Conservation (phyloP, 2,329 filamentous ascomycete species). For the Pyrenophora tritici-repentis region DNA sequence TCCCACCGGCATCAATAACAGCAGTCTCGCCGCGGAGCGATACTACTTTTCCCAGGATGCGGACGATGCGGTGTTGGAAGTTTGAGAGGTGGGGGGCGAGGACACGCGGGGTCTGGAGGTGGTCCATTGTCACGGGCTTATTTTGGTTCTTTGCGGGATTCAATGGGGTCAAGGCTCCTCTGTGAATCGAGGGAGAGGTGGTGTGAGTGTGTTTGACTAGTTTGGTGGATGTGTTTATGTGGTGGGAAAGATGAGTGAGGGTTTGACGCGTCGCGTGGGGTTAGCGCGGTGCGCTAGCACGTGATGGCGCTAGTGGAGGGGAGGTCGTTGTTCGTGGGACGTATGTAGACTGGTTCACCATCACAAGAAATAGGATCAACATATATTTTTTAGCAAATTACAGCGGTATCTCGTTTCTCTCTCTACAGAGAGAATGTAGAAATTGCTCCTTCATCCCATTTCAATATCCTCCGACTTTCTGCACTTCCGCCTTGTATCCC, state of each 20-base stretch:
- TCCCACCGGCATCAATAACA: slow-evolving; percentile 77
- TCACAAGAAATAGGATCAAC: no score
- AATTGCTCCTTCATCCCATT: no score
- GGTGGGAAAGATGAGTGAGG: slow-evolving; percentile 1
- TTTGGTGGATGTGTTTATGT: not conserved
- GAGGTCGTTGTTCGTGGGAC: no score
- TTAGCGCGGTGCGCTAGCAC: slow-evolving; percentile 15
- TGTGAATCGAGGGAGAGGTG: no score
- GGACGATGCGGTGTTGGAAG: slow-evolving; percentile 74
- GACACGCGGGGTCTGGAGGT: slow-evolving; percentile 72
- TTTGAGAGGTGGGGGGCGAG: slow-evolving; percentile 77
- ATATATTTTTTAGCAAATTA: no score
- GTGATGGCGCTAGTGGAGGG: slow-evolving; percentile 2
- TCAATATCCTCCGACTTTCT: no score
- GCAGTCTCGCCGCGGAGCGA: slow-evolving; percentile 82
- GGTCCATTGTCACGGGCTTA: slow-evolving; percentile 31
- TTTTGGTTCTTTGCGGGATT: not conserved
- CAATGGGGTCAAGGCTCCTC: not conserved
- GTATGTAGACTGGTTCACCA: no score
- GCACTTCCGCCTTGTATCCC: no score
- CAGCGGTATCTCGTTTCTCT: no score
- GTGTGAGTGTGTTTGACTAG: not conserved
- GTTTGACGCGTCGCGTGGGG: slow-evolving; percentile 9
- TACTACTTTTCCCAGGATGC: slow-evolving; percentile 82
- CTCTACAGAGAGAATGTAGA: no score